Evolutionary conservation across 2,329 filamentous ascomycete genomes (phyloP).

Genomic region (Capronia epimyces): DNA sequence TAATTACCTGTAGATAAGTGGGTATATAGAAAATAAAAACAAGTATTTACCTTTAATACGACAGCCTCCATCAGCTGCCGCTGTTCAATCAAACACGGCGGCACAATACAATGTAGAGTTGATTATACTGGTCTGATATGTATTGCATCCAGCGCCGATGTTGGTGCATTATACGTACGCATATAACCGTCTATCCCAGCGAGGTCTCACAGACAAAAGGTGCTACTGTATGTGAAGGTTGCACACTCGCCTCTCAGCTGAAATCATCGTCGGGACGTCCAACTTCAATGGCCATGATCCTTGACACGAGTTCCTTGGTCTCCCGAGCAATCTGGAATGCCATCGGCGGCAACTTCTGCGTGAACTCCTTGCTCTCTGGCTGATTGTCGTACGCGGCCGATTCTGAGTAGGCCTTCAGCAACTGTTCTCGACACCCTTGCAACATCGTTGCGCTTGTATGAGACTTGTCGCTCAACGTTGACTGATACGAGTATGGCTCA

Average conservation of each 20-base stretch:
- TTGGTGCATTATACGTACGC: too few relatives aligned
- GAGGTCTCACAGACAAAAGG: too few relatives aligned
- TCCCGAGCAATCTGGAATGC: slow-evolving; percentile 82
- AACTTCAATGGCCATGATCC: slow-evolving; percentile 40
- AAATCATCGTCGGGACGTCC: slow-evolving; percentile 34
- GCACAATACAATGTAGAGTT: too few relatives aligned
- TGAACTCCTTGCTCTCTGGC: slow-evolving; percentile 52
- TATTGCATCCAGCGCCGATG: too few relatives aligned
- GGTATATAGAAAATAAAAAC: too few relatives aligned
- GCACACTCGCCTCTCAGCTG: slow-evolving; percentile 18
- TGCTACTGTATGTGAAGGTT: too few relatives aligned
- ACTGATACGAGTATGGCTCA: slow-evolving; percentile 41
- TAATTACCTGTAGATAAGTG: too few relatives aligned
- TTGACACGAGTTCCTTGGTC: slow-evolving; percentile 65
- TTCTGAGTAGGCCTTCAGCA: slow-evolving; percentile 59
- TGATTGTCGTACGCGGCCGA: slow-evolving; percentile 56
- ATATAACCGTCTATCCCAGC: too few relatives aligned
- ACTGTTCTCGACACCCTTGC: slow-evolving; percentile 57
- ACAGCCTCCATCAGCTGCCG: too few relatives aligned
- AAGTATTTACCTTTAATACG: too few relatives aligned
- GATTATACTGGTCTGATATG: too few relatives aligned
- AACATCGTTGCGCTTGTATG: slow-evolving; percentile 45
- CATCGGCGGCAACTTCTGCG: slow-evolving; percentile 68
- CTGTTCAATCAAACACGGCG: too few relatives aligned
- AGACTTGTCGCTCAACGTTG: slow-evolving; percentile 42